phyloP scores from a whole-genome alignment of 1,284 basidiomycete species.

The Gomphus bonarii region DNA sequence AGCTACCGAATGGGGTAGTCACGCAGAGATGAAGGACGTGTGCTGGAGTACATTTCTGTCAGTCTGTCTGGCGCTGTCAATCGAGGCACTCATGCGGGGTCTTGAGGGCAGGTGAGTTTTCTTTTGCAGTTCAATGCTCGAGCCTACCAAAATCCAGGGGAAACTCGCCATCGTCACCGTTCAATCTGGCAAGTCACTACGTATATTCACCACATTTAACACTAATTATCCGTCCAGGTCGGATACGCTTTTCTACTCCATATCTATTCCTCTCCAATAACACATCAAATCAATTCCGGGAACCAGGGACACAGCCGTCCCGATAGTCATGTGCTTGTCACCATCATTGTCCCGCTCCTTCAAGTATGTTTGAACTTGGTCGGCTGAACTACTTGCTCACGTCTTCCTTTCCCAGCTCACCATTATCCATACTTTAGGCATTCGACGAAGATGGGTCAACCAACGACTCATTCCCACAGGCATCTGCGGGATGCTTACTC shows the following conservation, averaged over 20 bases:
- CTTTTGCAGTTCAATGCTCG: not conserved
- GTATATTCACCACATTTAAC: conserved; percentile 6
- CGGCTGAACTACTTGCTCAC: not conserved
- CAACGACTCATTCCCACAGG: conserved; percentile 58
- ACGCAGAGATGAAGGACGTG: conserved; percentile 46
- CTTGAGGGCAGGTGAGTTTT: conserved; percentile 30
- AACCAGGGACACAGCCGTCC: conserved; percentile 45
- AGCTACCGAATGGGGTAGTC: conserved; percentile 36
- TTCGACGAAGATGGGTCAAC: conserved; percentile 46
- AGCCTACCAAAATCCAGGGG: not conserved
- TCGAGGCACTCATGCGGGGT: conserved; percentile 54
- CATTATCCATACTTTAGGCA: conserved; percentile 51
- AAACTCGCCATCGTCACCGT: conserved; percentile 11
- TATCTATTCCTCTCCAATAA: conserved; percentile 55
- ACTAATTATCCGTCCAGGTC: conserved; percentile 31
- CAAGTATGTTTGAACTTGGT: conserved; percentile 32
- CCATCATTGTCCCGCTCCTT: conserved; percentile 56
- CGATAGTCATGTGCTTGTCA: conserved; percentile 56
- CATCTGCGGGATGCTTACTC: conserved; percentile 43
- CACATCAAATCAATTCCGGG: conserved; percentile 27
- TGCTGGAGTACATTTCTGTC: conserved; percentile 66
- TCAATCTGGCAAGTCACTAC: conserved; percentile 14
- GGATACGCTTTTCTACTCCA: conserved; percentile 67
- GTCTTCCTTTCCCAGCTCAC: conserved; percentile 32
- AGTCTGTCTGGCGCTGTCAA: conserved; percentile 50